Evolutionary conservation across 345 rosid species (phyloP).

Genomic region (Dimocarpus longan): DNA sequence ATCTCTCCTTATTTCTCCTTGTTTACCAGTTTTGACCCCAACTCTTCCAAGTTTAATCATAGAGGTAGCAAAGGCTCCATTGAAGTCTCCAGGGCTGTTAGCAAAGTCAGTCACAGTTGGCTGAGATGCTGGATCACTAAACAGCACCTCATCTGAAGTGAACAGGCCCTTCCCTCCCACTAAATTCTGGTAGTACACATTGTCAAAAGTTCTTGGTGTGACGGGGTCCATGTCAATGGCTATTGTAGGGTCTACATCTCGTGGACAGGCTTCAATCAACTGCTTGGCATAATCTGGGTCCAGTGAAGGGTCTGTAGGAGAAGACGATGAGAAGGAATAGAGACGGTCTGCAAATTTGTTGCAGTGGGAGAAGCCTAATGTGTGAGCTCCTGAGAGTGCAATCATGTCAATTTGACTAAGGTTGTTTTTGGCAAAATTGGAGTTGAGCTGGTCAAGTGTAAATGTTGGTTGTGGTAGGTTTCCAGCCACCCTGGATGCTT

Average conservation of each 20-base stretch:
- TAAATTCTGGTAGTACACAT: constrained; percentile 66
- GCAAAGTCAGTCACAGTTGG: constrained; percentile 64
- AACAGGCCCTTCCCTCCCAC: constrained; percentile 74
- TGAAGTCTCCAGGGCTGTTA: constrained; percentile 49
- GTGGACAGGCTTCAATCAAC: constrained; percentile 58
- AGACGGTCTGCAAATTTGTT: constrained; percentile 61
- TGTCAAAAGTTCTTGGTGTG: constrained; percentile 63
- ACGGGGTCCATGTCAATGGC: constrained; percentile 62
- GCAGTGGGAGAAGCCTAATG: constrained; percentile 88
- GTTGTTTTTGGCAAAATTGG: constrained; percentile 52
- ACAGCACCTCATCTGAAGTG: constrained; percentile 68
- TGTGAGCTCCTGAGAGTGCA: constrained; percentile 94
- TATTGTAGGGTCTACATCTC: constrained; percentile 47
- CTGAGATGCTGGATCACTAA: constrained; percentile 49
- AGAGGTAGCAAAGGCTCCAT: constrained; percentile 55
- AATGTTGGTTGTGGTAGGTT: constrained; percentile 71
- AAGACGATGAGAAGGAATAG: constrained; percentile 58
- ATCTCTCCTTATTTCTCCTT: constrained; percentile 69
- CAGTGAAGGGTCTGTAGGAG: constrained; percentile 66
- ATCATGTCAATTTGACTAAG: constrained; percentile 74
- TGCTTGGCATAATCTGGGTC: constrained; percentile 54
- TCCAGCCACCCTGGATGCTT: constrained; percentile 66
- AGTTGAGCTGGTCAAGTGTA: constrained; percentile 43
- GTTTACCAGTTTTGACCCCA: constrained; percentile 58
- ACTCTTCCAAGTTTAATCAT: constrained; percentile 87